These are phyloP conservation scores for Penicillium sp. DNA, from an alignment of 2,329 filamentous ascomycete species.

Conservation along the genomic window DNA sequence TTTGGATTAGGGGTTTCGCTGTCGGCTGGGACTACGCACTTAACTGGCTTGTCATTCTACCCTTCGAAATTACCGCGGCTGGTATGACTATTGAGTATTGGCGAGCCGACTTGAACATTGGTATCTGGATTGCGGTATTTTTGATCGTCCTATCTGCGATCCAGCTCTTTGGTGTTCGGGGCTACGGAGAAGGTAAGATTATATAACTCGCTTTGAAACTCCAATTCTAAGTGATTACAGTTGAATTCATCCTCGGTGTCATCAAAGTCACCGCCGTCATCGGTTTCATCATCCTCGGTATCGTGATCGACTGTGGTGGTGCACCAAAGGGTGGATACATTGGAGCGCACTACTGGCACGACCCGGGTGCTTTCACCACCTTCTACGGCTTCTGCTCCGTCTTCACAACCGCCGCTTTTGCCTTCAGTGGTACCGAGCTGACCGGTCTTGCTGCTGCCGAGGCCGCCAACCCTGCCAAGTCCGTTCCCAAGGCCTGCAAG, in stretches of 20 bases:
- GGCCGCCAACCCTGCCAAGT: conserved; percentile 53
- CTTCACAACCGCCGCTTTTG: conserved; percentile 59
- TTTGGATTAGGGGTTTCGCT: conserved; percentile 41
- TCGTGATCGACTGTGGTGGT: conserved; percentile 58
- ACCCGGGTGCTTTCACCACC: conserved; percentile 48
- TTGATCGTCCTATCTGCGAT: conserved; percentile 53
- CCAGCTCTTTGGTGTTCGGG: conserved; percentile 59
- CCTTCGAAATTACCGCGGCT: conserved; percentile 69
- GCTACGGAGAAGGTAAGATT: conserved; percentile 32
- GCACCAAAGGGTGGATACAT: conserved; percentile 47
- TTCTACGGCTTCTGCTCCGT: conserved; percentile 57
- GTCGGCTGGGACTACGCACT: conserved; percentile 66
- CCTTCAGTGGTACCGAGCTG: conserved; percentile 58
- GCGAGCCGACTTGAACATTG: conserved; percentile 51
- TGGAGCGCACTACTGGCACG: conserved; percentile 27
- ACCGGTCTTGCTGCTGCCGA: conserved; percentile 56
- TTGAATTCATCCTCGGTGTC: conserved; percentile 59
- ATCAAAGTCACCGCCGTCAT: conserved; percentile 60
- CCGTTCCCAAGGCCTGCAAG: conserved; percentile 49
- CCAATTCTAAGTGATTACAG: conserved; percentile 16
- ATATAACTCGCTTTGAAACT: not conserved
- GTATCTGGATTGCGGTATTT: conserved; percentile 60
- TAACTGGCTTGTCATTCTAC: conserved; percentile 79
- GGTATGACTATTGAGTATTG: conserved; percentile 57
- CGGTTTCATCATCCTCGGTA: conserved; percentile 73